Evolutionary conservation across 2,329 filamentous ascomycete species (phyloP).

Genomic region (Zopfia rhizophila): DNA sequence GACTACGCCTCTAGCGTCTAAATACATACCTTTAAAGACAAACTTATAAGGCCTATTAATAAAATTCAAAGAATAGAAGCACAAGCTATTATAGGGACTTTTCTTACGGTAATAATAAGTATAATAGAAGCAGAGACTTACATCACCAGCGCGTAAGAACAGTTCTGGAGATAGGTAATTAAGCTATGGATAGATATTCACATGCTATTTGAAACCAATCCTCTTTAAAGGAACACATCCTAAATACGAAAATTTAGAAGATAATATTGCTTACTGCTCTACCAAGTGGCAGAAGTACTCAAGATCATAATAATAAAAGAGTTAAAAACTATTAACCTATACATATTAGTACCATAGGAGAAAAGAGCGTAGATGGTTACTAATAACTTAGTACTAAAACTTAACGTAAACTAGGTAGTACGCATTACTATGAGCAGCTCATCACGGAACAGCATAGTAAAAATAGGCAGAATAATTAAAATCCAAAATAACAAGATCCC

Average conservation of each 20-base stretch:
- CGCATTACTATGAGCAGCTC: slow-evolving; percentile 21
- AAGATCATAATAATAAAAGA: slow-evolving; percentile 19
- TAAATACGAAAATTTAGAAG: slow-evolving; percentile 20
- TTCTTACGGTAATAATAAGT: slow-evolving; percentile 14
- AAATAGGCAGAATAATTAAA: slow-evolving; percentile 17
- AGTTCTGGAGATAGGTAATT: slow-evolving; percentile 20
- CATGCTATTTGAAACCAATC: slow-evolving; percentile 20
- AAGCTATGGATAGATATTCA: slow-evolving; percentile 22
- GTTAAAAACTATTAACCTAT: slow-evolving; percentile 18
- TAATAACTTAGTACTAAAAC: slow-evolving; percentile 12
- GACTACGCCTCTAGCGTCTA: slow-evolving; percentile 20
- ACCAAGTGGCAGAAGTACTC: slow-evolving; percentile 14
- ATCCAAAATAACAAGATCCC: slow-evolving; percentile 16
- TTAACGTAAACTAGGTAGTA: slow-evolving; percentile 18
- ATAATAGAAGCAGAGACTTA: slow-evolving; percentile 22
- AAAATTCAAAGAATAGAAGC: slow-evolving; percentile 20
- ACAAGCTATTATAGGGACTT: slow-evolving; percentile 20
- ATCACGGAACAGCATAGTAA: slow-evolving; percentile 15
- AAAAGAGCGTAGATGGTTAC: slow-evolving; percentile 20
- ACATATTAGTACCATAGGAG: slow-evolving; percentile 19
- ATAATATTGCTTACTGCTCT: slow-evolving; percentile 16
- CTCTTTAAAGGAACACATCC: slow-evolving; percentile 15
- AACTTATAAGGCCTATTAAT: slow-evolving; percentile 17
- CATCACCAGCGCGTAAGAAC: slow-evolving; percentile 20
- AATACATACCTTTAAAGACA: slow-evolving; percentile 19